Evolutionary conservation across 306 rosid genomes (phyloP).

Genomic region (Quercus aquifolioides): DNA sequence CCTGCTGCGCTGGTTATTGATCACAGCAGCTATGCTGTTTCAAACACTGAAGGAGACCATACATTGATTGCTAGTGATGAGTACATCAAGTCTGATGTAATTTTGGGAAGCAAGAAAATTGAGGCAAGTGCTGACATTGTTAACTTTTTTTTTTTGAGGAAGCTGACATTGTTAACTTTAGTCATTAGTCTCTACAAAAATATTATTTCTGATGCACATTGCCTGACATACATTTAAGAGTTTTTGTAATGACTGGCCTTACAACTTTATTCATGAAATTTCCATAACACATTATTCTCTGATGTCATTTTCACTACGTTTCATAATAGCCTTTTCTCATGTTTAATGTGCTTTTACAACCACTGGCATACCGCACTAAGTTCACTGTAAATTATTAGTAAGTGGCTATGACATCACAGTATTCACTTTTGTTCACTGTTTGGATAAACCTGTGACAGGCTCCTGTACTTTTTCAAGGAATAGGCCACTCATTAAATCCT

Average conservation of each 20-base stretch:
- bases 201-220: neutral
- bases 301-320: neutral
- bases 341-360: neutral
- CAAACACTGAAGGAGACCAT: slow-evolving; percentile 82
- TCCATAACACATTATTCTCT: neutral
- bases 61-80: slow-evolving; percentile 84
- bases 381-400: neutral
- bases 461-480: slow-evolving; percentile 93
- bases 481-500: slow-evolving; percentile 84
- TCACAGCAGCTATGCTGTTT: slow-evolving; percentile 79
- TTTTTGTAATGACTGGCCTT: neutral
- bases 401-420: neutral
- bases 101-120: slow-evolving; percentile 72
- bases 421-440: slow-evolving; percentile 24
- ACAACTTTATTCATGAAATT: neutral
- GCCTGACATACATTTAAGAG: neutral
- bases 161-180: slow-evolving; percentile 8
- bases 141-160: too few species aligned
- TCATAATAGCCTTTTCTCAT: neutral
- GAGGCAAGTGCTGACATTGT: slow-evolving; percentile 56
- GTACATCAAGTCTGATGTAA: slow-evolving; percentile 68
- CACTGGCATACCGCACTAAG: neutral
- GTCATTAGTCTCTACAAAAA: neutral
- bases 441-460: slow-evolving; percentile 57
- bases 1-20: slow-evolving; percentile 71